Evolutionary conservation across 352 stramenopile genomes (phyloP).

Genomic region (Pythium rhizo-oryzae): DNA sequence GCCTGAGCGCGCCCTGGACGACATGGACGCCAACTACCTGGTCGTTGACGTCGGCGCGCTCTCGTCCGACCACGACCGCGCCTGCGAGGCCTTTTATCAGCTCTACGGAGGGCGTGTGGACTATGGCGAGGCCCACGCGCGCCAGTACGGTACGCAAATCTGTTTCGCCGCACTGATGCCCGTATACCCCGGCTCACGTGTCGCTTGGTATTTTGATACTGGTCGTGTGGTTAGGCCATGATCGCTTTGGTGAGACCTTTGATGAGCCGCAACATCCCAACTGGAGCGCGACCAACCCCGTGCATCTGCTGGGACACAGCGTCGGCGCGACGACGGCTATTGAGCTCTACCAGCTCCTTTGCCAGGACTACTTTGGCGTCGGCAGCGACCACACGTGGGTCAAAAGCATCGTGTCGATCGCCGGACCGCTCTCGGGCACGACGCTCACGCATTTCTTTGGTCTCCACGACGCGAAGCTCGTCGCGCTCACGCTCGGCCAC

Average conservation of each 20-base stretch:
- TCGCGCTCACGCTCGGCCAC: constrained; percentile 14
- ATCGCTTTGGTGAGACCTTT: constrained; percentile 51
- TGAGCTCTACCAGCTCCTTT: constrained; percentile 75
- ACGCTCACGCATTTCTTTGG: constrained; percentile 29
- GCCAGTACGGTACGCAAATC: constrained; percentile 15
- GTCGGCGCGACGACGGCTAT: constrained; percentile 67
- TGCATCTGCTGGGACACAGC: constrained; percentile 69
- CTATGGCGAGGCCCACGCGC: constrained; percentile 56
- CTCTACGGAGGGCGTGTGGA: constrained; percentile 55
- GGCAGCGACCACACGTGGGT: constrained; percentile 59
- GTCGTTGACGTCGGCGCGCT: constrained; percentile 58
- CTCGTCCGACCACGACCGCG: constrained; percentile 71
- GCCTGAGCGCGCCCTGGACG: constrained; percentile 46
- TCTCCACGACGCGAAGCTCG: constrained; percentile 15
- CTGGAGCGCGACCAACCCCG: constrained; percentile 53
- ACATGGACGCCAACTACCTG: constrained; percentile 58
- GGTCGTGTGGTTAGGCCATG: constrained; percentile 32
- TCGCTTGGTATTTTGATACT: background rate
- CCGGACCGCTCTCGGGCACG: constrained; percentile 31
- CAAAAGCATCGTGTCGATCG: constrained; percentile 57
- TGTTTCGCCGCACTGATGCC: background rate
- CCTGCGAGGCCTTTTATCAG: constrained; percentile 70
- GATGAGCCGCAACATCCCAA: constrained; percentile 30
- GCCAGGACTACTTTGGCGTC: constrained; percentile 57
- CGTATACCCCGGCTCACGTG: background rate